Evolutionary conservation across 2,329 filamentous ascomycete species (phyloP).

Genomic region (Epichloe festucae): DNA sequence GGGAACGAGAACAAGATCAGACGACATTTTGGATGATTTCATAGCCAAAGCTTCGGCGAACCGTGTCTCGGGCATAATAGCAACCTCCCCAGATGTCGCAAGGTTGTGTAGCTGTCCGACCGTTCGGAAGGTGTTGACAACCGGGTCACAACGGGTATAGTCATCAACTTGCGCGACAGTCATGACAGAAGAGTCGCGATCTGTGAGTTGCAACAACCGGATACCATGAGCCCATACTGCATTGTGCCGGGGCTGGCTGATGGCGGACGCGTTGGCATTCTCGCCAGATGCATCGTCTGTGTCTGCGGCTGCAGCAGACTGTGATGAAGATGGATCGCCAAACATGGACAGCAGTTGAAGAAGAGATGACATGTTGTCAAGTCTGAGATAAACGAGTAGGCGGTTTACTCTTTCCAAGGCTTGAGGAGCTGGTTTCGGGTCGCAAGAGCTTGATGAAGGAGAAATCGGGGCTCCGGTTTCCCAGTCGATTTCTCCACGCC

Average conservation of each 20-base stretch:
- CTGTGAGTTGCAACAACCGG: constrained; percentile 76
- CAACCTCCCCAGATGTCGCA: constrained; percentile 67
- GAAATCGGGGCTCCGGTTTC: constrained; percentile 23
- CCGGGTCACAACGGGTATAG: constrained; percentile 58
- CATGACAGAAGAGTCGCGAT: constrained; percentile 93
- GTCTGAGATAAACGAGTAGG: constrained; percentile 66
- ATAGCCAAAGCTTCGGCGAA: constrained; percentile 67
- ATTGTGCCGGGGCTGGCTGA: background rate
- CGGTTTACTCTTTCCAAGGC: constrained; percentile 34
- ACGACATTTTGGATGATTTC: constrained; percentile 55
- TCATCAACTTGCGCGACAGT: constrained; percentile 75
- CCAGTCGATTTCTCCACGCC: constrained; percentile 84
- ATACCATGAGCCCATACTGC: constrained; percentile 63
- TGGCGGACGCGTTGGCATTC: constrained; percentile 4
- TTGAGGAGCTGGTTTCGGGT: constrained; percentile 1
- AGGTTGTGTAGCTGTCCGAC: constrained; percentile 78
- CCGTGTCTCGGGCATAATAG: constrained; percentile 62
- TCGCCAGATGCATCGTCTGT: constrained; percentile 7
- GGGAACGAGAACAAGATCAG: constrained; percentile 69
- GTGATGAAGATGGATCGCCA: constrained; percentile 30
- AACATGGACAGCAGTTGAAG: constrained; percentile 75
- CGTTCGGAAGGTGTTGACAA: constrained; percentile 82
- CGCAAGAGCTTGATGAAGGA: constrained; percentile 6
- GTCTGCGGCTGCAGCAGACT: background rate
- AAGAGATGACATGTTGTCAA: constrained; percentile 72